phyloP scores from a whole-genome alignment of 108 stramenopile species.

The Nannochloropsis salina region DNA sequence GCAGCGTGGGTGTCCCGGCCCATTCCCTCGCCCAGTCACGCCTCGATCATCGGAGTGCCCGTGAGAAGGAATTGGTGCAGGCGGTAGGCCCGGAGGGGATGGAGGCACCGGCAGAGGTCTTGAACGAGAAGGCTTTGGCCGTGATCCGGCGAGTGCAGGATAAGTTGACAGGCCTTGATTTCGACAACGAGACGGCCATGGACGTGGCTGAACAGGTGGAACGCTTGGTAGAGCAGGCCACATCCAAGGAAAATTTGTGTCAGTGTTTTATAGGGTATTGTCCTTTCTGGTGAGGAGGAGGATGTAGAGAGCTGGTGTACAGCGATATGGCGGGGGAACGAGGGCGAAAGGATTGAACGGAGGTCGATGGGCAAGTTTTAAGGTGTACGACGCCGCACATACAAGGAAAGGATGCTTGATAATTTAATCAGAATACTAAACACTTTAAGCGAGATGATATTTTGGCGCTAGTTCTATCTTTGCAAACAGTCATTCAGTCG shows the following conservation, averaged over 20 bases:
- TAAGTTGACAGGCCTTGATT: conserved; percentile 94
- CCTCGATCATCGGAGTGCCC: conserved; percentile 28
- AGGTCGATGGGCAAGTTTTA: too few relatives aligned
- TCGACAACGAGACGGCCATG: conserved; percentile 62
- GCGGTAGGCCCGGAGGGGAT: conserved; percentile 32
- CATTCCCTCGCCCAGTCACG: neutral
- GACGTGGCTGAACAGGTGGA: conserved; percentile 92
- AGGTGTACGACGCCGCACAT: too few relatives aligned
- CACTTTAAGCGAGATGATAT: too few relatives aligned
- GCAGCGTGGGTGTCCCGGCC: neutral
- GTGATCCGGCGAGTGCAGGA: conserved; percentile 92
- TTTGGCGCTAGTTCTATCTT: too few relatives aligned
- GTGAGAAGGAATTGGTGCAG: conserved; percentile 34
- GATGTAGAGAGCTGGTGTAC: neutral
- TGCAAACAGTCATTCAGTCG: neutral
- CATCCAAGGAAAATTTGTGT: conserved; percentile 86
- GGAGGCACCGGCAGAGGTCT: conserved; percentile 49
- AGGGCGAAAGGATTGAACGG: too few relatives aligned
- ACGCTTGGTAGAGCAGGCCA: conserved; percentile 76
- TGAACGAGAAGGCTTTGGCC: conserved; percentile 91
- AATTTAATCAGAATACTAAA: too few relatives aligned
- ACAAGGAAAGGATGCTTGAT: too few relatives aligned
- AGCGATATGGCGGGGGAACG: neutral
- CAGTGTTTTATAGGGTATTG: conserved; percentile 83
- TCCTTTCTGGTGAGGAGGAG: neutral